A percentile compares a stretch with the other conserved stretches of the same genome.
Conservation (phyloP, 257 asterid genomes). For the Leptodermis oblonga region DNA sequence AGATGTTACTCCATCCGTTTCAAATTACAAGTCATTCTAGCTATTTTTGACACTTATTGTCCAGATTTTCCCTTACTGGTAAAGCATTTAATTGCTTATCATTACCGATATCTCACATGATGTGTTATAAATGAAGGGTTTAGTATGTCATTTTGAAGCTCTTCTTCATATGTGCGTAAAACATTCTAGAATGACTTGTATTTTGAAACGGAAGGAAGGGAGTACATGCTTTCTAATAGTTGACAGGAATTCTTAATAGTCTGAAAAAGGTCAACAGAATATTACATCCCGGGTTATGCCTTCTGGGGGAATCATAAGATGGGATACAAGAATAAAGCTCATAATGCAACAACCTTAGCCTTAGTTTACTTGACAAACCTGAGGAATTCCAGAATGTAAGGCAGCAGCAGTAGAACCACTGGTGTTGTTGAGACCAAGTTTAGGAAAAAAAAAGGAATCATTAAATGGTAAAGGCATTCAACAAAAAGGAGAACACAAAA, state of each 20-base stretch:
- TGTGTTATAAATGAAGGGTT: too few species aligned
- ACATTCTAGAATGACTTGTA: too few species aligned
- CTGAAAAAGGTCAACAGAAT: not conserved
- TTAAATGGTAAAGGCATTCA: slow-evolving; percentile 11
- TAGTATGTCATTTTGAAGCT: too few species aligned
- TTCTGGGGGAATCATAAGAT: not conserved
- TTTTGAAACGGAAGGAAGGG: too few species aligned
- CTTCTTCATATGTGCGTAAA: too few species aligned
- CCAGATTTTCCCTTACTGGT: too few species aligned
- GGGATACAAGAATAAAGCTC: not conserved
- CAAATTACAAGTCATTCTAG: too few species aligned
- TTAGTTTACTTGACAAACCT: slow-evolving; percentile 46
- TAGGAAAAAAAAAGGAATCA: slow-evolving; percentile 12
- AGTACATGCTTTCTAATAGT: too few species aligned
- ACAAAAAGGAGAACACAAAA: slow-evolving; percentile 3
- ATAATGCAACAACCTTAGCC: slow-evolving; percentile 12
- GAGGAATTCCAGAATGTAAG: slow-evolving; percentile 81
- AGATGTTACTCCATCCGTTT: too few species aligned
- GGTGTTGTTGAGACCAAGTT: slow-evolving; percentile 19
- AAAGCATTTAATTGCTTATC: too few species aligned
- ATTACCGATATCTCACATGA: too few species aligned
- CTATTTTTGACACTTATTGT: too few species aligned
- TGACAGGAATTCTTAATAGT: not conserved
- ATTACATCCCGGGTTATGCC: not conserved
- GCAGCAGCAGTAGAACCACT: slow-evolving; percentile 98